Percentiles rank a stretch among this genome's conserved stretches.
Conservation (phyloP, 192 early-diverging fungal species). For the Coemansia sp. region DNA sequence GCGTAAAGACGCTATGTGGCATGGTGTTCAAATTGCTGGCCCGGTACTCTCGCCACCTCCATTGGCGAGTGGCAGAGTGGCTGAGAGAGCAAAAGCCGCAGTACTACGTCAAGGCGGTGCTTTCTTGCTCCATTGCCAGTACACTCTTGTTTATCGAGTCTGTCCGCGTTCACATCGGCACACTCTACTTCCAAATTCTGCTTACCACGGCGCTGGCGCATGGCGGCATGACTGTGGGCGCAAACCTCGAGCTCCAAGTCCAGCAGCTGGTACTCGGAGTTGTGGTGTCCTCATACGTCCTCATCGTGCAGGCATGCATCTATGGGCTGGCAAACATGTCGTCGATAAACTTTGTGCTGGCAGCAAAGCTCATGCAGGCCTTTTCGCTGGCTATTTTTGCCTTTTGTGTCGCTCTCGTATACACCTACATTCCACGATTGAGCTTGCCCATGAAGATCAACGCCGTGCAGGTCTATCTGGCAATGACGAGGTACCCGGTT, state of each 20-base stretch:
- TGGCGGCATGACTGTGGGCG: conserved; percentile 35
- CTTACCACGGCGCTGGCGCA: conserved; percentile 40
- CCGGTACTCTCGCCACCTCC: background rate
- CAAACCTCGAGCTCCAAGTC: conserved; percentile 39
- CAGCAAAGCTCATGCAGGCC: conserved; percentile 13
- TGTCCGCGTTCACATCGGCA: conserved; percentile 16
- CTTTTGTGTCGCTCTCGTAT: conserved; percentile 19
- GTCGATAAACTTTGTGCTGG: conserved; percentile 18
- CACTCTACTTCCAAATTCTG: conserved; percentile 27
- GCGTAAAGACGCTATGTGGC: background rate
- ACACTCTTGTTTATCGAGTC: conserved; percentile 25
- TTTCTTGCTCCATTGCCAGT: conserved; percentile 26
- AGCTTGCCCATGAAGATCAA: conserved; percentile 35
- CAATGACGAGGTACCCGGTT: conserved; percentile 20
- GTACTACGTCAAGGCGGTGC: conserved; percentile 38
- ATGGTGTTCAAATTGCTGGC: background rate
- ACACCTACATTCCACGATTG: conserved; percentile 31
- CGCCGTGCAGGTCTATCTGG: conserved; percentile 14
- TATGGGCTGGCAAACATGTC: conserved; percentile 1
- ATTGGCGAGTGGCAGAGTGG: conserved; percentile 3
- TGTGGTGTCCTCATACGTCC: conserved; percentile 21
- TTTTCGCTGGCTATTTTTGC: conserved; percentile 27
- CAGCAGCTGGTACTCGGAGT: conserved; percentile 28
- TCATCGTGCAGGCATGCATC: conserved; percentile 21
- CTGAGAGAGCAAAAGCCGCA: conserved; percentile 17